Percentiles rank a stretch among this genome's conserved stretches.
phyloP scores from a whole-genome alignment of 768 basidiomycete species.

The Infundibulicybe gibba region DNA sequence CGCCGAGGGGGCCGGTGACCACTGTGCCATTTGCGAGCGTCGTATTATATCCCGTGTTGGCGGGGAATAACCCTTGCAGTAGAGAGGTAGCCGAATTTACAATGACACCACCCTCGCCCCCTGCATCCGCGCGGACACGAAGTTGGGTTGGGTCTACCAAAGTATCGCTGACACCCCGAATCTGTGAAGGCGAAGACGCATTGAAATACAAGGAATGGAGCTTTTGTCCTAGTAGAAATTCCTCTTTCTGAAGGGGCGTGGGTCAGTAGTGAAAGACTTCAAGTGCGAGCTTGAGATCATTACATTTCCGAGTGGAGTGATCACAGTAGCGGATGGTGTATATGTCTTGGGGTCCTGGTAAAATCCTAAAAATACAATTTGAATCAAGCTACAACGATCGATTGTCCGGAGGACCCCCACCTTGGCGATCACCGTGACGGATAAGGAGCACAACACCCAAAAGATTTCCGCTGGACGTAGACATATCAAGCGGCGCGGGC shows the following conservation, averaged over 20 bases:
- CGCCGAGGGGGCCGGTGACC: conserved; percentile 54
- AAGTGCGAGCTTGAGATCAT: conserved; percentile 11
- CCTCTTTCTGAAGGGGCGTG: conserved; percentile 41
- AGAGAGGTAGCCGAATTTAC: conserved; percentile 64
- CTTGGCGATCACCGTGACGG: conserved; percentile 59
- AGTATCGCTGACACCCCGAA: conserved; percentile 36
- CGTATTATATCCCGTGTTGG: conserved; percentile 37
- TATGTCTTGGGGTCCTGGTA: conserved; percentile 62
- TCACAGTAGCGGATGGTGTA: conserved; percentile 48
- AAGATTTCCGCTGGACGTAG: conserved; percentile 27
- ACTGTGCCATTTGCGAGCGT: conserved; percentile 66
- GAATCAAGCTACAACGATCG: not conserved
- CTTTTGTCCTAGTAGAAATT: conserved; percentile 50
- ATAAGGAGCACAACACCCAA: conserved; percentile 55
- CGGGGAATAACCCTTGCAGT: conserved; percentile 67
- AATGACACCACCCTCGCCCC: conserved; percentile 67
- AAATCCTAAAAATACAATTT: conserved; percentile 37
- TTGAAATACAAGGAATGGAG: conserved; percentile 54
- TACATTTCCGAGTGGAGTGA: conserved; percentile 70
- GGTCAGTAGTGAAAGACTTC: not conserved
- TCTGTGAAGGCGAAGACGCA: conserved; percentile 46
- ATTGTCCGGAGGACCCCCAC: conserved; percentile 14
- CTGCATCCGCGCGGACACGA: conserved; percentile 58
- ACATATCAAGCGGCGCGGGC: conserved; percentile 5
- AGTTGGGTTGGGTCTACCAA: conserved; percentile 34